Base-by-base conservation (phyloP, 2,329 filamentous ascomycete genomes). In the Fusarium anguioides region DNA sequence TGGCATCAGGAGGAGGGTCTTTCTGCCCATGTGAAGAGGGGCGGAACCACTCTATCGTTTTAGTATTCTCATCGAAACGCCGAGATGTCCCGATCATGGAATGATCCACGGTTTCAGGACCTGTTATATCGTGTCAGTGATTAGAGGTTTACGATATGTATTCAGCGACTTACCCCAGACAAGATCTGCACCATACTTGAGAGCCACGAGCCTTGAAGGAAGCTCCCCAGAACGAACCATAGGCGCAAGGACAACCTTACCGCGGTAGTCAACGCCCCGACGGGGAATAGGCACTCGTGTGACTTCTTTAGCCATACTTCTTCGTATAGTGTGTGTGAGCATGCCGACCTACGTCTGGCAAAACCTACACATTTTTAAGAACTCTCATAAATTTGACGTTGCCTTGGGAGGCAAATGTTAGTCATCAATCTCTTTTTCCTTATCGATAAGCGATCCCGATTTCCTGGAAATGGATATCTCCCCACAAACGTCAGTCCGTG, bases 201-300 rank as follows among this genome's bases (percentile, higher is more conserved):
- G 87, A 29, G 96, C 93, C 40, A 97, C 81, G 24, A 99, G 86
- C 59, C 96, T 90, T 36, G 93, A 96, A 5, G 96, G 95, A 62
- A 97, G 83, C 82, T 99, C 96, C 75, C 96, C 96, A n/a, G 93
- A 97, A 71, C 96, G 91, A 58, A 97, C 95, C 96, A 99, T 99
- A 37, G 96, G 96, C 64, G 96, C 96, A 66, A 99, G 90, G 41
- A 98, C 96, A 68, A 98, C 81, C 80, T 96, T 97, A 80, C 92
- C 91, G 72, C 95, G 88, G 80, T 97, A 98, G 82, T 97, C 94
- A 74, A 97, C 94, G 49, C 95, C 95, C 78, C 91, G 91, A 63
- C 84, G 86, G 68, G 95, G 95, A 69, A 97, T 97, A 49, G 93
- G 90, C 35, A 97, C 92, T 75, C 84, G 88, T 76, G 91, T 89